These are phyloP conservation scores for Alternaria viburni DNA, from an alignment of 2,329 filamentous ascomycete genomes.

Conservation along the genomic window DNA sequence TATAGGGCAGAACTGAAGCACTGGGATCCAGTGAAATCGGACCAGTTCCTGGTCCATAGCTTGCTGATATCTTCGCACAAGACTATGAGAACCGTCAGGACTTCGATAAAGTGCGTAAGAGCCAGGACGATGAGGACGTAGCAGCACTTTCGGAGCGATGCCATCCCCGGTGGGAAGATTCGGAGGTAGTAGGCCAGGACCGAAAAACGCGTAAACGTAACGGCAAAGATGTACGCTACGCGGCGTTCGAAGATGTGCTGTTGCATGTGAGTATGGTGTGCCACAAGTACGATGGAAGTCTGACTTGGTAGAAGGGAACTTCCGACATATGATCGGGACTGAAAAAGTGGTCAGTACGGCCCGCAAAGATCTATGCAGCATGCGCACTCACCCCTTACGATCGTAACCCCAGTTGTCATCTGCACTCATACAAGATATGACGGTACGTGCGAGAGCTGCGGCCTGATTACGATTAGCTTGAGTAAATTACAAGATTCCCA, in stretches of 20 bases:
- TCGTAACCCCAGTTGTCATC: conserved; percentile 33
- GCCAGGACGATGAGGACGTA: conserved; percentile 27
- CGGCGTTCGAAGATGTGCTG: conserved; percentile 38
- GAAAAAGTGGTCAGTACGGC: background rate
- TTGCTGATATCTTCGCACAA: conserved; percentile 31
- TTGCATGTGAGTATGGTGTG: background rate
- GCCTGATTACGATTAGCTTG: conserved; percentile 16
- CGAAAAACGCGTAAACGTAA: conserved; percentile 43
- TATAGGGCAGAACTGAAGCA: conserved; percentile 37
- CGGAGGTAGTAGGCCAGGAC: conserved; percentile 46
- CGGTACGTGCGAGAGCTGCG: conserved; percentile 29
- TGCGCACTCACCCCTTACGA: conserved; percentile 25
- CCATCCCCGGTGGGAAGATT: conserved; percentile 38
- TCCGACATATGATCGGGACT: conserved; percentile 27
- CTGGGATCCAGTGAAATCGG: conserved; percentile 24
- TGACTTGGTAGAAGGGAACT: conserved; percentile 31
- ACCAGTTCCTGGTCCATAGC: conserved; percentile 31
- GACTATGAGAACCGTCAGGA: conserved; percentile 30
- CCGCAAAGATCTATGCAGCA: background rate
- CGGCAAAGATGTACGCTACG: conserved; percentile 46
- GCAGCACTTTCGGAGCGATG: conserved; percentile 22
- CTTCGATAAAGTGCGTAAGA: conserved; percentile 25
- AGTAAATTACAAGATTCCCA: background rate
- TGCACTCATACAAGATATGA: conserved; percentile 37
- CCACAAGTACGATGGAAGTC: background rate